Percentiles rank a stretch among this genome's conserved stretches.
These are phyloP conservation scores for Alternaria panax DNA, from an alignment of 2,329 filamentous ascomycete genomes.

Conservation along the genomic window DNA sequence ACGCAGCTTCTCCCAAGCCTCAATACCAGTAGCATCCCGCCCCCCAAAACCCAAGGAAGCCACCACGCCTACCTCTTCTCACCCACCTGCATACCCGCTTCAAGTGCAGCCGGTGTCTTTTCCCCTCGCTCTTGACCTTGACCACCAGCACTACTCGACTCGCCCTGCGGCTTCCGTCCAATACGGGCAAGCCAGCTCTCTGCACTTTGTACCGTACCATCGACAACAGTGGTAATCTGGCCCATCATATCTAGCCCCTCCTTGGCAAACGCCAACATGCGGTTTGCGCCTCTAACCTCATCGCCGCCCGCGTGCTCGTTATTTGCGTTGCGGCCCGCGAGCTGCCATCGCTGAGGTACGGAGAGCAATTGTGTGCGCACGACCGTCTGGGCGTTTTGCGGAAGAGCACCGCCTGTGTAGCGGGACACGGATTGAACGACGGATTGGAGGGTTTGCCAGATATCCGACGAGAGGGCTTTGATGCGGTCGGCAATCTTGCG, in stretches of 20 bases:
- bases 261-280: conserved; percentile 83
- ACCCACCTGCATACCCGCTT: conserved; percentile 1
- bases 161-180: conserved; percentile 52
- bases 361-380: conserved; percentile 85
- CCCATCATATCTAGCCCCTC: conserved; percentile 95
- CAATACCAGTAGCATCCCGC: not conserved
- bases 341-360: conserved; percentile 80
- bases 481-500: conserved; percentile 78
- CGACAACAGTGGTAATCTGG: conserved; percentile 86
- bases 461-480: conserved; percentile 64
- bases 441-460: conserved; percentile 68
- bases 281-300: conserved; percentile 68
- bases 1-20: not conserved
- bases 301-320: conserved; percentile 31
- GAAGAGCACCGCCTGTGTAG: conserved; percentile 89
- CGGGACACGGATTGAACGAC: conserved; percentile 86
- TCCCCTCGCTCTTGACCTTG: conserved; percentile 10
- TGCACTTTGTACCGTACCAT: conserved; percentile 87
- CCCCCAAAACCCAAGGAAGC: not conserved
- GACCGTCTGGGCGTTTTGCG: conserved; percentile 83
- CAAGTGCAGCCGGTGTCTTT: conserved; percentile 24
- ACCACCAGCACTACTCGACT: not conserved
- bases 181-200: conserved; percentile 89
- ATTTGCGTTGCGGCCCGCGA: conserved; percentile 65
- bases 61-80: conserved; percentile 15